These are phyloP conservation scores for Eutrema salsugineum DNA, from an alignment of 441 rosid genomes.

Conservation along the genomic window DNA sequence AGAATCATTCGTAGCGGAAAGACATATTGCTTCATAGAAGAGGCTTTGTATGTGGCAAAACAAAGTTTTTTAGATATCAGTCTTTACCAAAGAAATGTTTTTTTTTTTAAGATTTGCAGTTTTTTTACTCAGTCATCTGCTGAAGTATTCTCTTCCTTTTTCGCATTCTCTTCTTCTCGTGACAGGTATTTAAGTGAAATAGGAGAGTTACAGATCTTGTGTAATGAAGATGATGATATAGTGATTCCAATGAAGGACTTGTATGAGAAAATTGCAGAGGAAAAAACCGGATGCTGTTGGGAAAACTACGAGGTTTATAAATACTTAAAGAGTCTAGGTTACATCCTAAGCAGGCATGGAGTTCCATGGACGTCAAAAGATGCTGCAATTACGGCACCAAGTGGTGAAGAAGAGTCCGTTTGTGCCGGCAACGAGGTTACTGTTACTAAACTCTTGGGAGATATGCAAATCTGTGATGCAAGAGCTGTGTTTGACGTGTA, in stretches of 20 bases:
- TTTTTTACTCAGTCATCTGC: not conserved
- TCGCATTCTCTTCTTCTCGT: not conserved
- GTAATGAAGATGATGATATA: constrained; percentile 37
- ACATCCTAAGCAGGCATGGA: constrained; percentile 62
- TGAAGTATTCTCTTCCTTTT: not conserved
- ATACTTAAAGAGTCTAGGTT: constrained; percentile 75
- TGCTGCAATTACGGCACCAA: constrained; percentile 17
- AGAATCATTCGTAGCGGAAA: constrained; percentile 59
- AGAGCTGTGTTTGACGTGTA: constrained; percentile 58
- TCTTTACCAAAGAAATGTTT: not conserved
- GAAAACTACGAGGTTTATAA: constrained; percentile 62
- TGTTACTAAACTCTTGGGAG: constrained; percentile 35
- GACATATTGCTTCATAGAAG: constrained; percentile 64
- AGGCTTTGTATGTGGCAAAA: constrained; percentile 53
- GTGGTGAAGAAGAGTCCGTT: constrained; percentile 3
- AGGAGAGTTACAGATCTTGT: constrained; percentile 62
- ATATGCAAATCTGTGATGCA: constrained; percentile 44
- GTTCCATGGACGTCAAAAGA: constrained; percentile 61
- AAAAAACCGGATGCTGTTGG: constrained; percentile 48
- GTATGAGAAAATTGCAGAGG: constrained; percentile 51
- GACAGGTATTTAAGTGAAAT: constrained; percentile 72
- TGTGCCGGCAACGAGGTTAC: constrained; percentile 14
- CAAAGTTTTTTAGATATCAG: not conserved
- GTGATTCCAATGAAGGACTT: constrained; percentile 44
- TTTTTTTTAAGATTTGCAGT: not conserved